Evolutionary conservation across 768 basidiomycete species (phyloP), one percentile per base, ranked within the genome.

Genomic region (Mycena floridula): DNA sequence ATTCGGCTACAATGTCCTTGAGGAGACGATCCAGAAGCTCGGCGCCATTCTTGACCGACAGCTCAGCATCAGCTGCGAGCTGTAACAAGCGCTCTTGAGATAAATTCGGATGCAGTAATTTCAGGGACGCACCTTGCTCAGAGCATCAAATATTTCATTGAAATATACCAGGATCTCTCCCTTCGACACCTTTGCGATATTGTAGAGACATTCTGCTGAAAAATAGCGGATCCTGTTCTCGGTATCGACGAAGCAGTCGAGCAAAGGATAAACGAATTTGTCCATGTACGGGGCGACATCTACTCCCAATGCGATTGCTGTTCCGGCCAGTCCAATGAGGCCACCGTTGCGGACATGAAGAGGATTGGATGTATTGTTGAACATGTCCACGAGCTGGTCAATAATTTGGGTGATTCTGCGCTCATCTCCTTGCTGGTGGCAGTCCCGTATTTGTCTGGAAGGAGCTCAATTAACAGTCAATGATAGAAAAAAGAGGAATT

Each of bases 11-110:
- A 39, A 97, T 95, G 54, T 99, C 96, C 59, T 98, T 97, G 54
- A 99, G 77, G n/a, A 97, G 77, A 16, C 95, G 80, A 61, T 99
- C 96, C 46, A 98, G 76, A 23, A 99, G 77, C 61, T 99, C 96
- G 1, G 96, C 94, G 2, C 95, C 95, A 57, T 97, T 98, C 78
- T 96, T 95, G 49, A 99, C 95, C 2, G 96, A 95, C 27, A 89
- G 56, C 54, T 98, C 95, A 0, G 91, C 87, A 62, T 99, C 96
- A 18, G 95, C 90, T 7, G 91, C 89, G 48, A 99, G 89, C 95
- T 98, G 57, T 16, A 44, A 28, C 11, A 46, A 24, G 32, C 7
- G 13, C 15, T 18, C 13, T 35, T 35, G 32, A 35, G 5, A 40
- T 44, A 25, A 45, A 11, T 57, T 40, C 54, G 43, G 21, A 37